Evolutionary conservation across 2,329 filamentous ascomycete genomes (phyloP), one percentile per base, ranked within the genome.

Genomic region (Colletotrichum echinochloae): DNA sequence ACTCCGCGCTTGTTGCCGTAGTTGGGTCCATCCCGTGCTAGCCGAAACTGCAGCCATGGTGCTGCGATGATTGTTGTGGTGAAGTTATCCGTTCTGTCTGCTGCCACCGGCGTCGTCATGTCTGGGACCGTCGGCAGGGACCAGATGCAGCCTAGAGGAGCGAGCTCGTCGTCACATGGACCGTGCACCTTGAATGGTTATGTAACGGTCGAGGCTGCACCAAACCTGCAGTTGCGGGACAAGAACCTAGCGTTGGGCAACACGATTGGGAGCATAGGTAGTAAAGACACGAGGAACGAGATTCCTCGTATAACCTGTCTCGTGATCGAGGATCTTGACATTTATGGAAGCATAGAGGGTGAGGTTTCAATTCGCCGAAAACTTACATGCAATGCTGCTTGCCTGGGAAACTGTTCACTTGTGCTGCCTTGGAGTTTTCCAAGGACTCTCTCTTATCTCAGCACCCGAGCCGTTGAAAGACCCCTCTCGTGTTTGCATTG

Each of bases 1-100:
- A 54, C 91, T 89, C 77, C 96, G 89, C 72, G 94, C 94, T 83
- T 98, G 95, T 80, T 98, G 94, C 77, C 96, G 93, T 75, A 98
- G 88, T 84, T 98, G 94, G 78, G 94, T 91, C 96, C 96, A 99
- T 83, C 94, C 91, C 73, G 88, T 86, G 73, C 83, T 89, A 73
- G 88, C 84, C 55, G 85, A 82, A 69, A 84, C 81, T 74, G 85
- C 78, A 73, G 87, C 83, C 88, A 90, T 90, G 73, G 60, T 78
- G 54, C 56, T 44, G 44, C 51, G 44, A 63, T 63, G 46, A 20
- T 60, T 33, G 63, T 65, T 66, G 37, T 65, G 54, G 30, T 51
- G 18, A 30, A 30, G 23, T 51, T 67, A 37, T 44, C 44, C 56
- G 56, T 72, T 30, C 12, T 59, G 55, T 66, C 28, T 52, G 60